These are phyloP conservation scores for Carex kokanica DNA, from an alignment of 176 grass and related monocot species.

Conservation along the genomic window DNA sequence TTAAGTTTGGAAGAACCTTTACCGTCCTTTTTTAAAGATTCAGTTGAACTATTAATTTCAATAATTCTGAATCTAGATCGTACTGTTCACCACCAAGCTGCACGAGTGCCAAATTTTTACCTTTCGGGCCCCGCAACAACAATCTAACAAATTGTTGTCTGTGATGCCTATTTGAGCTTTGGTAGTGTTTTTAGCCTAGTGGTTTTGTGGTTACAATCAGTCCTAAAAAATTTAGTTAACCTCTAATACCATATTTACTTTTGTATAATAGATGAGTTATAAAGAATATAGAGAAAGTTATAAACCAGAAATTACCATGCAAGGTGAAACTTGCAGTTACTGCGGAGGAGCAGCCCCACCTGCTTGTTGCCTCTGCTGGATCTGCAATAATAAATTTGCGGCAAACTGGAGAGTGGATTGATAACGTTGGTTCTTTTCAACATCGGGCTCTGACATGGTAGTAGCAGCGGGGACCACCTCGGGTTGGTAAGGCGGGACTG, in stretches of 20 bases:
- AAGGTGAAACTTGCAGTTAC: conserved; percentile 1
- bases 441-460: conserved; percentile 46
- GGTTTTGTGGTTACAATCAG: not conserved
- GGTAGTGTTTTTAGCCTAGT: not conserved
- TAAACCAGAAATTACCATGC: not conserved
- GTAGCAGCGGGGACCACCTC: conserved; percentile 38
- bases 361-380: conserved; percentile 43
- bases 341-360: not conserved
- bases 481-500: conserved; percentile 23
- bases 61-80: not conserved
- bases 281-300: not conserved
- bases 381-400: conserved; percentile 58
- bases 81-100: not conserved
- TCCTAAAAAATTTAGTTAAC: not conserved
- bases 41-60: not conserved
- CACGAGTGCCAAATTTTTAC: not conserved
- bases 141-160: not conserved
- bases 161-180: not conserved
- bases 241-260: not conserved
- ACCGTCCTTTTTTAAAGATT: not conserved
- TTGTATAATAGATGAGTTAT: not conserved
- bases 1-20: not conserved
- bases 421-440: conserved; percentile 82
- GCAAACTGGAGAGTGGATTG: conserved; percentile 90
- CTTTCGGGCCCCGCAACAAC: not conserved